Evolutionary conservation across 352 stramenopile genomes (phyloP), one percentile per base, ranked within the genome.

Genomic region (Phytopythium sindhum): DNA sequence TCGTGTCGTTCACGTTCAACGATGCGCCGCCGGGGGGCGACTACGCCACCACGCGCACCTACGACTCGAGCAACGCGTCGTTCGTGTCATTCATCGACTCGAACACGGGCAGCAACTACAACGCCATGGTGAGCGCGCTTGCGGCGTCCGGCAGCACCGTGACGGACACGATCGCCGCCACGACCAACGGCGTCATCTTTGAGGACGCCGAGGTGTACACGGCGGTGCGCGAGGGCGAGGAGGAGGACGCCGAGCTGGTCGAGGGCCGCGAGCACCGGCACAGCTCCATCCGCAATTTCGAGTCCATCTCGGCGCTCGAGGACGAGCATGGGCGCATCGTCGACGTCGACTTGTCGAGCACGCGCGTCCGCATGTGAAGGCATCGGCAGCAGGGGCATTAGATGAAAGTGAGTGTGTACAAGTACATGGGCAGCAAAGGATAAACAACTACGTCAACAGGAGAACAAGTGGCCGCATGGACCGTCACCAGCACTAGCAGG

Each of bases 1-100:
- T 81, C 47, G 73, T 81, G 12, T 78, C 70, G 19, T 81, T 80
- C 50, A 74, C 67, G 5, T 77, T 78, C 37, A 63, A 58, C n/a
- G 63, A 77, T 14, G 44, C 57, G 53, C 28, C 0, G 42, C 21
- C 12, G 39, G 12, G 2, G n/a, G 35, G 39, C n/a, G 35, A 60
- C 23, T 31, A 24, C 14, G 37, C 21, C 35, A 60, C 54, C 1
- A 60, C 54, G 35, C 54, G 54, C 39, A 60, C 54, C 2, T 60
- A 60, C 54, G 54, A 60, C 54, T 60, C 54, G 54, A 60, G 54
- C 54, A 60, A 60, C 54, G 54, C 33, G 33, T 60, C 54, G 1
- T 60, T 60, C 23, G 54, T 51, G 54, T 60, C 54, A 14, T 60
- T 60, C 54, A 60, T 60, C 33, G 58, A 55, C 31, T 44, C 48